Evolutionary conservation across 2,329 filamentous ascomycete genomes (phyloP), one percentile per base, ranked within the genome.

Genomic region (Dothideomycetes sp.): DNA sequence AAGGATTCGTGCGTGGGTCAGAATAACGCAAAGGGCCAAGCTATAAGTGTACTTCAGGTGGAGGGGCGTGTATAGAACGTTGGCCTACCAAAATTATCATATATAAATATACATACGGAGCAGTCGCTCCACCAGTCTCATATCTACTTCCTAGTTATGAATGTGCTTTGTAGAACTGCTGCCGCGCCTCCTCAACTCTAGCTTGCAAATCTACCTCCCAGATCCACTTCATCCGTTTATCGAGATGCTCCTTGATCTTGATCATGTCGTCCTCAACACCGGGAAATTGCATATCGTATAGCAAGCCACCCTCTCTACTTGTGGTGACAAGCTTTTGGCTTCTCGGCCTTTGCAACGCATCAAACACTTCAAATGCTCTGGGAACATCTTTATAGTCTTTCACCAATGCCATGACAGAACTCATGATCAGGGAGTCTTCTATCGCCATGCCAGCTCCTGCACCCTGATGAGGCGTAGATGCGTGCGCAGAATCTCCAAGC

Each of bases 401-500:
- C 16, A 45, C 50, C 29, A 45, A 43, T 1, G 47, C 52, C 12
- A 71, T 44, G 3, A 69, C 39, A 5, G 54, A 51, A 5, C 60
- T 56, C 29, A 73, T 58, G 0, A 66, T 52, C 18, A 71, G 58
- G 1, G 64, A 65, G 44, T 77, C 73, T 51, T 77, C 73, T 40
- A 77, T 63, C 11, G 70, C 72, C 49, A 70, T 66, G 3, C 72
- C 69, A 1, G 73, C 73, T 4, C 73, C 73, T 0, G 71, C 65
- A 3, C 73, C 73, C 8, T 71, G 65, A 51, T 75, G 70, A 1
- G 73, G 73, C 0, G 66, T 69, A 0, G 62, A 57, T 1, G 73
- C 72, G 45, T 77, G 73, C 4, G 74, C 74, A 1, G 73, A 72
- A 45, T 77, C 73, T 5, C 73, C 73, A 0, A 73, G 58, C 3